phyloP scores from a whole-genome alignment of 495 filamentous ascomycete genomes.

The Hypoxylon lienhwacheense region DNA sequence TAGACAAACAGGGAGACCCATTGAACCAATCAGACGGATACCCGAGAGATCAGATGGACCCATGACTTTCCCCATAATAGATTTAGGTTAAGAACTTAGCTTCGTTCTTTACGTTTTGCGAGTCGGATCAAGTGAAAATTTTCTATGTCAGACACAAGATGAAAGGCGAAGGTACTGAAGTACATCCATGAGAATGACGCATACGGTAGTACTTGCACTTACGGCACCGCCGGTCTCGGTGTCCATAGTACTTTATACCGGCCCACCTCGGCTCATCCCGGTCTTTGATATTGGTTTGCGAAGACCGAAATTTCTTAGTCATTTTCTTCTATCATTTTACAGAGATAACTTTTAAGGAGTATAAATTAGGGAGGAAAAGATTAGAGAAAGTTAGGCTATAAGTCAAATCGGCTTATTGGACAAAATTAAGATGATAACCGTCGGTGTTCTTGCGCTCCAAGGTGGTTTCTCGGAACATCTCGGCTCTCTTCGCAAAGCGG shows the following conservation, averaged over 20 bases:
- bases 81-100: constrained; percentile 12
- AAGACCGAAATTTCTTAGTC: neutral
- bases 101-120: neutral
- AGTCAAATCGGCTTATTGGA: neutral
- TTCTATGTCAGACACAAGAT: constrained; percentile 4
- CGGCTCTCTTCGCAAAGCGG: constrained; percentile 70
- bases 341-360: neutral
- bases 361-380: neutral
- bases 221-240: constrained; percentile 32
- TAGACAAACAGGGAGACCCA: constrained; percentile 14
- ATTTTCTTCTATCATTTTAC: neutral
- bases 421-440: constrained; percentile 52
- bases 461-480: constrained; percentile 92
- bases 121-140: constrained; percentile 23
- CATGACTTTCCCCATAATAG: constrained; percentile 16
- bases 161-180: constrained; percentile 12
- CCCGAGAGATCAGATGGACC: constrained; percentile 8
- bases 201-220: too few relatives aligned
- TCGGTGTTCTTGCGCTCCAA: constrained; percentile 89
- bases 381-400: too few relatives aligned
- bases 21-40: constrained; percentile 23
- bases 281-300: neutral
- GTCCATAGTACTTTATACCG: too few relatives aligned
- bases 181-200: constrained; percentile 25
- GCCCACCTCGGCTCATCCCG: neutral